Evolutionary conservation across 164 flowering plant genomes (phyloP), one percentile per base, ranked within the genome.

Genomic region (Nelumbo lutea): DNA sequence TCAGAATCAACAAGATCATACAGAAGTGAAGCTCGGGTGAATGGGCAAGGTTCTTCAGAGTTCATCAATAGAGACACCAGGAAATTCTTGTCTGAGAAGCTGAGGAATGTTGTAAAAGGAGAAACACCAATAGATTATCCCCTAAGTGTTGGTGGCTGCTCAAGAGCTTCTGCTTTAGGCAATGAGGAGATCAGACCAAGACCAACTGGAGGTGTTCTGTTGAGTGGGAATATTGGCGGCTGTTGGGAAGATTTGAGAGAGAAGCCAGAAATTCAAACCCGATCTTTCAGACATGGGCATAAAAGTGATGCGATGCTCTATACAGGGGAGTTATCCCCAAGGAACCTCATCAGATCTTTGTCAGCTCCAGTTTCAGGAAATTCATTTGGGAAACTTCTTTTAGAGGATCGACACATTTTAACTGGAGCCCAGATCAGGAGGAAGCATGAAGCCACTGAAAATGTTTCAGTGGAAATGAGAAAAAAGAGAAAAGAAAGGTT

Each of bases 321-420:
- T 51, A 64, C 72, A 70, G 73, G 78, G 69, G 91, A 88, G 42
- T 45, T 77, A 65, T 90, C 98, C 62, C 90, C 98, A 50, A 86
- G 91, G 76, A 90, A 82, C 70, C 98, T 92, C 40, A 64, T 86
- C 38, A 83, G 99, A 73, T 92, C 97, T 64, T 79, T 90, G 78
- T 95, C 99, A 8, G 96, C 99, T 6, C 99, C 99, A 41, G 93
- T 90, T 53, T 81, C 94, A 59, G 97, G 94, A 76, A 85, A 90
- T 65, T 89, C 99, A 59, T 89, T 92, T 70, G 99, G 90, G 51
- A 93, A 90, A 82, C 97, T 95, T 74, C 95, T 95, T 72, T 82
- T 89, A 27, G 98, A 92, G 76, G 99, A 95, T 50, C 91, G 89
- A 7, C 93, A 85, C 62, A 68, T 95, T 69, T 52, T 86, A 70